Conservation (phyloP, 2,329 filamentous ascomycete species). For the Incumbomyces delicatus region DNA sequence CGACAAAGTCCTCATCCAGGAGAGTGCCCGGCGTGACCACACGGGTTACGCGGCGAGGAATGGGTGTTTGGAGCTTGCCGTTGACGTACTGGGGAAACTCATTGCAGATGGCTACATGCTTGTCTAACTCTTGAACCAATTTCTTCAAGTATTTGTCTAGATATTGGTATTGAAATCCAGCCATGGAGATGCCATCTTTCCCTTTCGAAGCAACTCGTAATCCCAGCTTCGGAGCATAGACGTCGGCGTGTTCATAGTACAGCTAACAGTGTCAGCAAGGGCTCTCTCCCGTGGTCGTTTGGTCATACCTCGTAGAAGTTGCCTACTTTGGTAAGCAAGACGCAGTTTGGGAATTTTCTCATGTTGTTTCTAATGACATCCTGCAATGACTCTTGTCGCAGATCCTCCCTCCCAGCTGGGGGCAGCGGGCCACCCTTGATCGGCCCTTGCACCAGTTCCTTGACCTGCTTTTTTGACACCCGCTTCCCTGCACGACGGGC, state of each 20-base stretch:
- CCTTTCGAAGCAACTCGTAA: slow-evolving; percentile 75
- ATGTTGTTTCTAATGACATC: slow-evolving; percentile 83
- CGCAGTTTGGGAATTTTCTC: slow-evolving; percentile 79
- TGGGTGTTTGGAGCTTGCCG: slow-evolving; percentile 63
- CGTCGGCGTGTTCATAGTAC: slow-evolving; percentile 91
- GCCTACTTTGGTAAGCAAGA: slow-evolving; percentile 82
- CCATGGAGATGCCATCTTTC: slow-evolving; percentile 66
- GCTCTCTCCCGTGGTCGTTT: background rate
- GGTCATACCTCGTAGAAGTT: slow-evolving; percentile 72
- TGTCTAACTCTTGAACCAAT: slow-evolving; percentile 80
- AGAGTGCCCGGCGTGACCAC: slow-evolving; percentile 90
- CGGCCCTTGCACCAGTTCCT: slow-evolving; percentile 48
- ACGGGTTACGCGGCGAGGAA: slow-evolving; percentile 68
- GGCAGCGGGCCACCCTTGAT: slow-evolving; percentile 36
- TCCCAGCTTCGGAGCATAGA: slow-evolving; percentile 75
- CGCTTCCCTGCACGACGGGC: slow-evolving; percentile 12
- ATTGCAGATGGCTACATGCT: slow-evolving; percentile 88
- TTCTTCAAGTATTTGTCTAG: slow-evolving; percentile 87
- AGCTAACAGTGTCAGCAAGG: slow-evolving; percentile 37
- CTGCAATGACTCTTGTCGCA: slow-evolving; percentile 67
- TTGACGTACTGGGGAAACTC: slow-evolving; percentile 64
- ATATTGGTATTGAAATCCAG: slow-evolving; percentile 88
- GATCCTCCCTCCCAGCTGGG: slow-evolving; percentile 35
- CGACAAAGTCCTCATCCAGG: slow-evolving; percentile 96
- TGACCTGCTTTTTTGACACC: slow-evolving; percentile 25